Conservation (phyloP, 2,329 filamentous ascomycete genomes). For the Ophioceras dolichostomum region DNA sequence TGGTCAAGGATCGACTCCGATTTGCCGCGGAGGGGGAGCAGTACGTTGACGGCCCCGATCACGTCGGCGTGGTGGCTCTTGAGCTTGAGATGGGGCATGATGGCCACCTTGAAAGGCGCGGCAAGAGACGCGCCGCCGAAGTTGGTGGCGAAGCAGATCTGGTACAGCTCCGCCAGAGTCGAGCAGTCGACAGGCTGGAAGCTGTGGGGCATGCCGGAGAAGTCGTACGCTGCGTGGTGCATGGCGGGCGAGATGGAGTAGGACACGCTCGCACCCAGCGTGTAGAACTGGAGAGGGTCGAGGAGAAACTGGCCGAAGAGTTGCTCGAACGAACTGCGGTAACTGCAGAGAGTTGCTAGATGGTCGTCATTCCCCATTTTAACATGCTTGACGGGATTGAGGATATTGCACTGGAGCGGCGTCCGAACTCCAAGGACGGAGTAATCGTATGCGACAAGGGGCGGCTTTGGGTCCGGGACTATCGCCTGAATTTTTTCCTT, state of each 20-base stretch:
- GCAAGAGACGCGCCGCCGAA: conserved; percentile 59
- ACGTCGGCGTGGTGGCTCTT: conserved; percentile 57
- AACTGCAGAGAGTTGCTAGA: conserved; percentile 37
- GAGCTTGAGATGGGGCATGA: conserved; percentile 50
- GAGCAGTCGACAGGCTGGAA: conserved; percentile 49
- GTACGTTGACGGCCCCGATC: conserved; percentile 61
- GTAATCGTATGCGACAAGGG: conserved; percentile 34
- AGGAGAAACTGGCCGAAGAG: conserved; percentile 50
- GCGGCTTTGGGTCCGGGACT: conserved; percentile 32
- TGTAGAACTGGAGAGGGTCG: conserved; percentile 56
- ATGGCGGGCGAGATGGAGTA: conserved; percentile 63
- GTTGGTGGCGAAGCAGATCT: conserved; percentile 42
- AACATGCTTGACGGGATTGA: conserved; percentile 40
- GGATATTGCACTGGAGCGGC: conserved; percentile 29
- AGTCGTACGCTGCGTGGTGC: conserved; percentile 56
- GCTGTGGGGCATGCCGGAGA: conserved; percentile 54
- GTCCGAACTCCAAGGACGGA: conserved; percentile 28
- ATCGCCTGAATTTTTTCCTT: conserved; percentile 28
- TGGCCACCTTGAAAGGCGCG: conserved; percentile 58
- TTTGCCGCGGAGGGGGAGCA: conserved; percentile 50
- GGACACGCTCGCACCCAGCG: conserved; percentile 54
- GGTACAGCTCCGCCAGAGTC: conserved; percentile 47
- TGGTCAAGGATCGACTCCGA: conserved; percentile 38
- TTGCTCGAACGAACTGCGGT: conserved; percentile 41
- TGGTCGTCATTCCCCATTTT: conserved; percentile 26